Percentiles rank a stretch among this genome's conserved stretches.
Evolutionary conservation across 1,284 basidiomycete genomes (phyloP).

Genomic region (Rhodotorula sp.): DNA sequence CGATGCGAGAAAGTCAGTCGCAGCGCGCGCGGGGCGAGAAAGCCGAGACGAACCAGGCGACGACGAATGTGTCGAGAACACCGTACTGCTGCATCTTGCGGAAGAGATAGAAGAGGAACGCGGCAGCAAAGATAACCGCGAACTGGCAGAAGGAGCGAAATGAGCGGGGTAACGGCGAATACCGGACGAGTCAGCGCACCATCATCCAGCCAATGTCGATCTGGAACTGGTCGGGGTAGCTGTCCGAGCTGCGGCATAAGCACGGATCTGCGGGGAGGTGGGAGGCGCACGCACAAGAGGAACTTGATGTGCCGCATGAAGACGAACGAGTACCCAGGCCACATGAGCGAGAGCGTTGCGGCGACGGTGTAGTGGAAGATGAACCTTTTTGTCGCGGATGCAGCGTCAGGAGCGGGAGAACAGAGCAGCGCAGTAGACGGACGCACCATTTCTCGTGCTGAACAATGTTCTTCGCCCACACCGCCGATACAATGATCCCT

Average conservation of each 20-base stretch:
- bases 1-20: background rate
- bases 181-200: background rate
- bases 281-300: background rate
- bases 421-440: background rate
- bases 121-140: background rate
- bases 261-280: too few species aligned
- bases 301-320: constrained; percentile 15
- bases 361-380: constrained; percentile 16
- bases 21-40: background rate
- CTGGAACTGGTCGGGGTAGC: constrained; percentile 14
- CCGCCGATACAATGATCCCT: background rate
- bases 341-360: background rate
- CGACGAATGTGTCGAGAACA: constrained; percentile 2
- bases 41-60: background rate
- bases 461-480: constrained; percentile 4
- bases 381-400: constrained; percentile 5
- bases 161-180: background rate
- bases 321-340: constrained; percentile 9
- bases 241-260: background rate
- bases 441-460: constrained; percentile 1
- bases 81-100: constrained; percentile 19
- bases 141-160: background rate
- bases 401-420: background rate
- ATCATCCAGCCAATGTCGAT: constrained; percentile 28
- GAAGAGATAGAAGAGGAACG: constrained; percentile 18